Evolutionary conservation across 2,329 filamentous ascomycete species (phyloP).

Genomic region (Fusarium kyushuense): DNA sequence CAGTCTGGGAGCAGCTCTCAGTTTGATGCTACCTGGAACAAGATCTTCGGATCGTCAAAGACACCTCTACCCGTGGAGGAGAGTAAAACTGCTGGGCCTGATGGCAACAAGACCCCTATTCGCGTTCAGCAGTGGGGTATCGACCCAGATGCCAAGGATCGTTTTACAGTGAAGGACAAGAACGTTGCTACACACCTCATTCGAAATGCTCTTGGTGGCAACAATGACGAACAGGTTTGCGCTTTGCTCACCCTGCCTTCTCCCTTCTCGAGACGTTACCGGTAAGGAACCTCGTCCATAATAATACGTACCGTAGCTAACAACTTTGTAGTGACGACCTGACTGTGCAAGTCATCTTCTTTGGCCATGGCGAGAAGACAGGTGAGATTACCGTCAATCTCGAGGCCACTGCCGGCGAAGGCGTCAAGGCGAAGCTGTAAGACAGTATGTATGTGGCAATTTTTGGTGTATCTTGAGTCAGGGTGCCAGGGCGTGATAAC

Average conservation of each 20-base stretch:
- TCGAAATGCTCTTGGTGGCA: conserved; percentile 92
- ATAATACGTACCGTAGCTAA: conserved; percentile 1
- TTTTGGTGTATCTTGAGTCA: neutral
- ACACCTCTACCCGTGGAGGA: conserved; percentile 82
- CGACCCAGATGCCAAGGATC: conserved; percentile 75
- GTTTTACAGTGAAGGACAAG: conserved; percentile 95
- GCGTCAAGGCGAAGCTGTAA: conserved; percentile 57
- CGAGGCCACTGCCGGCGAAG: conserved; percentile 78
- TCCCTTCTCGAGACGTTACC: conserved; percentile 90
- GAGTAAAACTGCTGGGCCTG: conserved; percentile 58
- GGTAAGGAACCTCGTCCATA: conserved; percentile 62
- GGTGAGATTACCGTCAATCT: conserved; percentile 86
- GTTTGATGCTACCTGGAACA: conserved; percentile 77
- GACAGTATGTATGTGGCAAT: neutral
- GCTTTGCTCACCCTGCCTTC: conserved; percentile 91
- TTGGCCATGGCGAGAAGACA: conserved; percentile 81
- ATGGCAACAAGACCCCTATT: conserved; percentile 88
- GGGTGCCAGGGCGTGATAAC: neutral
- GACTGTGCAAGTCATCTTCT: conserved; percentile 98
- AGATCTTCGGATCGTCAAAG: conserved; percentile 65
- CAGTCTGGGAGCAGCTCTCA: conserved; percentile 67
- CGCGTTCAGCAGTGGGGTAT: conserved; percentile 93
- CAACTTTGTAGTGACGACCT: conserved; percentile 79
- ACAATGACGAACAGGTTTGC: conserved; percentile 92
- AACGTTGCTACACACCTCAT: conserved; percentile 97